Conservation (phyloP, 208 protist genomes). For the Crithidia thermophila region DNA sequence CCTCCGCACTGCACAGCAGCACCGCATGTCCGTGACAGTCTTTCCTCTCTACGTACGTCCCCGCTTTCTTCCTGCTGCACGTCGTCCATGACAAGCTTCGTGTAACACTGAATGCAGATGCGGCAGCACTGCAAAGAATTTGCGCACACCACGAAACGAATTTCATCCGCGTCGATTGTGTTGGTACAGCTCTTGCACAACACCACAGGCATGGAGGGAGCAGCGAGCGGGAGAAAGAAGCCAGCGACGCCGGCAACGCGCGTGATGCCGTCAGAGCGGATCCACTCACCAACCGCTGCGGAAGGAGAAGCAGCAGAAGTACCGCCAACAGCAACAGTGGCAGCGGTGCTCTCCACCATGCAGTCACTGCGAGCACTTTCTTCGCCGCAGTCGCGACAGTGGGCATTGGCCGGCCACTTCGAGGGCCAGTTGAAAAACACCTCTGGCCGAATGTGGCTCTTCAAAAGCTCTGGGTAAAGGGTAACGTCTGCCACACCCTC, state of each 20-base stretch:
- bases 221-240: conserved; percentile 49
- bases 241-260: conserved; percentile 58
- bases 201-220: conserved; percentile 24
- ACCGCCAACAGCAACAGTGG: no score
- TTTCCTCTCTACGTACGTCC: not conserved
- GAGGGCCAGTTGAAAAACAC: conserved; percentile 18
- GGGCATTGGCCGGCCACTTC: conserved; percentile 10
- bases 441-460: conserved; percentile 14
- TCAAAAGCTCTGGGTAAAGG: conserved; percentile 4
- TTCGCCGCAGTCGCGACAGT: no score
- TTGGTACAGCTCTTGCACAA: conserved; percentile 56
- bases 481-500: not conserved
- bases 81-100: conserved; percentile 27
- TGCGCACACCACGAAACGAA: conserved; percentile 79
- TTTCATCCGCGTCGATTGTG: conserved; percentile 64
- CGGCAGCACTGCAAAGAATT: conserved; percentile 52
- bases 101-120: conserved; percentile 85
- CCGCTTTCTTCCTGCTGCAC: not conserved
- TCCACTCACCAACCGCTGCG: conserved; percentile 31
- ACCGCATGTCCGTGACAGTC: conserved; percentile 25
- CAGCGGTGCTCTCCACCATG: no score
- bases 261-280: conserved; percentile 56
- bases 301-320: not conserved
- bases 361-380: not conserved
- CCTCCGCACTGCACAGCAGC: conserved; percentile 66